Percentiles rank a stretch among this genome's conserved stretches.
Evolutionary conservation across 1,139 yeast species (phyloP).

Genomic region (Debaryomycetaceae sp.): DNA sequence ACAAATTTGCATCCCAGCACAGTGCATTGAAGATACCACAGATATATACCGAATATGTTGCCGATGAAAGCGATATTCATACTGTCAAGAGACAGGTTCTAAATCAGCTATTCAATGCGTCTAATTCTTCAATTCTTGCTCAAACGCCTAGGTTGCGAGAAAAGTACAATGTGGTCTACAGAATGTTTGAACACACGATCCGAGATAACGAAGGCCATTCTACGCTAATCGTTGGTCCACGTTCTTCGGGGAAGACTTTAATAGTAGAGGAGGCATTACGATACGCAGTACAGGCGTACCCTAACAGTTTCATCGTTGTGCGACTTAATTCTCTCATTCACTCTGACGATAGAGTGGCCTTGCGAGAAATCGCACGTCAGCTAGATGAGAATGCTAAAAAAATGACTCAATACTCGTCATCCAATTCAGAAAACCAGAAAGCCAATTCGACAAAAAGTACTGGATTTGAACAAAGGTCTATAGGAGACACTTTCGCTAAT

Average conservation of each 20-base stretch:
- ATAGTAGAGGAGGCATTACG: slow-evolving; percentile 57
- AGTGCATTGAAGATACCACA: neutral
- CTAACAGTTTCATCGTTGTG: slow-evolving; percentile 55
- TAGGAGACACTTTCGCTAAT: slow-evolving; percentile 39
- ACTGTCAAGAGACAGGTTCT: slow-evolving; percentile 14
- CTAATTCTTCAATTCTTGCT: slow-evolving; percentile 2
- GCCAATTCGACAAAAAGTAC: slow-evolving; percentile 21
- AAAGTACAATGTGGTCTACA: slow-evolving; percentile 48
- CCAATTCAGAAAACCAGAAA: slow-evolving; percentile 9
- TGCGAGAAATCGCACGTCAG: slow-evolving; percentile 83
- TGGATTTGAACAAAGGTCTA: slow-evolving; percentile 42
- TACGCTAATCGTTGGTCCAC: slow-evolving; percentile 73
- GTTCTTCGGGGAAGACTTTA: slow-evolving; percentile 72
- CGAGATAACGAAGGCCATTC: slow-evolving; percentile 77
- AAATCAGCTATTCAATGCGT: slow-evolving; percentile 13
- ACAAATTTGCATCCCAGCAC: neutral
- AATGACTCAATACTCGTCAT: slow-evolving; percentile 9
- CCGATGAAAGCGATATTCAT: slow-evolving; percentile 11
- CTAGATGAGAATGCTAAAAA: slow-evolving; percentile 48
- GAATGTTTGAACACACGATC: slow-evolving; percentile 63
- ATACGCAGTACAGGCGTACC: slow-evolving; percentile 35
- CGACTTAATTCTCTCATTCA: slow-evolving; percentile 70
- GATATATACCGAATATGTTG: neutral
- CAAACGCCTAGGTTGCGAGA: slow-evolving; percentile 20
- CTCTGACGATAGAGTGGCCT: slow-evolving; percentile 71